Conservation (phyloP, 345 rosid genomes). For the Eucalyptus cladocalyx region DNA sequence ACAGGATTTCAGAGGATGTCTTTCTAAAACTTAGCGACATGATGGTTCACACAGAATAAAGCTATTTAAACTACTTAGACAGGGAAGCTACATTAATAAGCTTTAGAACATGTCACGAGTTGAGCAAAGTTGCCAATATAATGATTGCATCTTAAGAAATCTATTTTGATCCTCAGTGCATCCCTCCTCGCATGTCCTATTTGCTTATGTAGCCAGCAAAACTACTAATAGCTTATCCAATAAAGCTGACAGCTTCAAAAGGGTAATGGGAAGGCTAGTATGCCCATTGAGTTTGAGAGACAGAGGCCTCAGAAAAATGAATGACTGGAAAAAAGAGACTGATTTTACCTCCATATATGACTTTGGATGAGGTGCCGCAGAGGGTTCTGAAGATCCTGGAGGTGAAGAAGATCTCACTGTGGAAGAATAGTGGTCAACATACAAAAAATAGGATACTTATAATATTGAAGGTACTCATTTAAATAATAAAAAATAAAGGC, state of each 20-base stretch:
- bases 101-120: background rate
- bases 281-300: background rate
- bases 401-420: constrained; percentile 79
- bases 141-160: background rate
- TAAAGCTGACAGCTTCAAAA: background rate
- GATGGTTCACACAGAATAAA: background rate
- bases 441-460: background rate
- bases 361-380: constrained; percentile 69
- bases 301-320: background rate
- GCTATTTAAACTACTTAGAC: background rate
- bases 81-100: background rate
- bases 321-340: background rate
- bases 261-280: background rate
- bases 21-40: background rate
- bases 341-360: constrained; percentile 83
- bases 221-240: background rate
- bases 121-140: background rate
- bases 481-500: background rate
- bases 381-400: constrained; percentile 36
- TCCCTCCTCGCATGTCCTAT: background rate
- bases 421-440: background rate
- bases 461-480: background rate
- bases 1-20: background rate
- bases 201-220: background rate
- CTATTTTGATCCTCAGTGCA: background rate